Base-by-base conservation (phyloP, 2,329 filamentous ascomycete genomes). In the Verticillium nubilum region DNA sequence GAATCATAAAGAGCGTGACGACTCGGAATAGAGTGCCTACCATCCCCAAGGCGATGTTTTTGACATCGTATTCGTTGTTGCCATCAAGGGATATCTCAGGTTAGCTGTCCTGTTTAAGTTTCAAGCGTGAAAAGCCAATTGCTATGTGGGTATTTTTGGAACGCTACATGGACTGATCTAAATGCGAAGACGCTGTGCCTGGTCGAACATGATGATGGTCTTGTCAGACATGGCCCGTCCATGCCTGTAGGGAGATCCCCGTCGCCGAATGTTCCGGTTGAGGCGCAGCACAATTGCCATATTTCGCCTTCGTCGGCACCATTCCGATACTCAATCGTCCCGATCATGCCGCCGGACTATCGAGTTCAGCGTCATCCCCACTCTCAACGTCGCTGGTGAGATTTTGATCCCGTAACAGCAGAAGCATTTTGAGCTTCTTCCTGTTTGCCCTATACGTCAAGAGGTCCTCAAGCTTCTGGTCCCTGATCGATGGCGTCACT, bases 401-500 rank as follows among this genome's bases (percentile, higher is more conserved):
- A 54, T 82, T 80, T 56, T 77, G 74, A 35, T 82, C 74, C 61
- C 75, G 72, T 65, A 73, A 70, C n/a, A 71, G 66, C 50, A 79
- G 64, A 12, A 84, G 65, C 50, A 74, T 72, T 63, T 73, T 75
- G 15, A 86, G 66, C 64, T 73, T 77, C 58, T 73, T 71, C 53
- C 74, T 71, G 35, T 82, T 79, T 47, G 72, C 73, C 62, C 73
- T 76, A 66, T 72, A 76, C 2, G 81, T 79, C 17, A 73, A 66
- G 0, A 76, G 66, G 58, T 78, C 78, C 65, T 86, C 83, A n/a
- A 80, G 61, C 58, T 74, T 64, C 68, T 86, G 83, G 27, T 77
- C 72, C n/a, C 68, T 68, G 23, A 87, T 71, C 13, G 80, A 85
- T 0, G 85, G 84, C 5, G 85, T 88, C 33, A 87, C 78, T 68